Conservation (phyloP, 1,284 basidiomycete species). For the Cutaneotrichosporon sp. region DNA sequence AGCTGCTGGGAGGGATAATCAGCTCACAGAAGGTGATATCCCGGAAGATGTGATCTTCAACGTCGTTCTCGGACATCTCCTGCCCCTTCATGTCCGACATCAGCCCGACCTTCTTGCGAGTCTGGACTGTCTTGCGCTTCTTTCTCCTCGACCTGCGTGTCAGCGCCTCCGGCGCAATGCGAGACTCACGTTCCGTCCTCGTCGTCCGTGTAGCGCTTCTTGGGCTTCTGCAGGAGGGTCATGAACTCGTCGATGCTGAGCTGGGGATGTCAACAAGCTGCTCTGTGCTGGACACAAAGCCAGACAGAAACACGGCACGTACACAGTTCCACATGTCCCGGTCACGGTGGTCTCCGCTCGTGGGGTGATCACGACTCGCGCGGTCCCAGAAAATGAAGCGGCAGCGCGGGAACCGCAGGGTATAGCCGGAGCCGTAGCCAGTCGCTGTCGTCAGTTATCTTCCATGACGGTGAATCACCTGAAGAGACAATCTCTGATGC, state of each 20-base stretch:
- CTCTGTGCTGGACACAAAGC: too few relatives aligned
- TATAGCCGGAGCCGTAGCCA: constrained; percentile 43
- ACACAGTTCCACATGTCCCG: constrained; percentile 53
- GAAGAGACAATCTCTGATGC: constrained; percentile 80
- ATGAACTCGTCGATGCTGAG: constrained; percentile 47
- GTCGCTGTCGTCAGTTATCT: constrained; percentile 45
- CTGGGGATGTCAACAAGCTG: too few relatives aligned
- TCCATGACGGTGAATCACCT: constrained; percentile 59
- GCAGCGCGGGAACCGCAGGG: constrained; percentile 83
- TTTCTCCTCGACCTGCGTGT: constrained; percentile 25
- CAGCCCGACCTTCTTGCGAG: constrained; percentile 58
- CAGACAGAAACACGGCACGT: too few relatives aligned
- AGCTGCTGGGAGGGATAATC: too few relatives aligned
- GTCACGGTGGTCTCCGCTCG: constrained; percentile 39
- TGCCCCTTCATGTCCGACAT: constrained; percentile 67
- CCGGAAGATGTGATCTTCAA: constrained; percentile 68
- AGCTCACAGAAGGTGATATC: constrained; percentile 73
- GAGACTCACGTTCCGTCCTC: constrained; percentile 44
- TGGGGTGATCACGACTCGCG: constrained; percentile 38
- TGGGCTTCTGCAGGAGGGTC: constrained; percentile 38
- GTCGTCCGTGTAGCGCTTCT: constrained; percentile 45
- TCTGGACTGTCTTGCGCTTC: constrained; percentile 30
- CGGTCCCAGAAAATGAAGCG: constrained; percentile 63
- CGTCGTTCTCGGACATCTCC: constrained; percentile 61
- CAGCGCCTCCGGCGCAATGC: too few relatives aligned